Evolutionary conservation across 2,329 filamentous ascomycete genomes (phyloP).

Genomic region (Biscogniauxia sp.): DNA sequence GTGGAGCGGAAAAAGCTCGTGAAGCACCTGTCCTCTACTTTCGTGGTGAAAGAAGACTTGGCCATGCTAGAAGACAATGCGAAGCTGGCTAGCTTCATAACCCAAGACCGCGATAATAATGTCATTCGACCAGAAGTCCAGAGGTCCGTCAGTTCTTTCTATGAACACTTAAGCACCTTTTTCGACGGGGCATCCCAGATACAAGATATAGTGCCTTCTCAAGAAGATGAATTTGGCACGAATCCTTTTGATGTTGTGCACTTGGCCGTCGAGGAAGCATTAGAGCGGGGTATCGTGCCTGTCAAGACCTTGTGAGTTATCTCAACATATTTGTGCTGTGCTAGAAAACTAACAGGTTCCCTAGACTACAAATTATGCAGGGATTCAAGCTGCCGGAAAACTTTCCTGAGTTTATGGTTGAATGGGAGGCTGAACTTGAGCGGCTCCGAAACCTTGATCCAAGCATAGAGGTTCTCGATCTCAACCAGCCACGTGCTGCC

Average conservation of each 20-base stretch:
- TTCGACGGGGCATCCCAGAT: constrained; percentile 1
- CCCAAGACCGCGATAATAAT: neutral
- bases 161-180: constrained; percentile 17
- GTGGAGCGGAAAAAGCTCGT: constrained; percentile 14
- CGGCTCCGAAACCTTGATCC: constrained; percentile 21
- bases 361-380: constrained; percentile 24
- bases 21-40: constrained; percentile 17
- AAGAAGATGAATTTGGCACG: constrained; percentile 5
- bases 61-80: neutral
- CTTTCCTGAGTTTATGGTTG: constrained; percentile 11
- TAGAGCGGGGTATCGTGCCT: constrained; percentile 15
- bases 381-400: constrained; percentile 14
- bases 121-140: neutral
- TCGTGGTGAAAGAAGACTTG: constrained; percentile 25
- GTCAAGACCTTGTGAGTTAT: constrained; percentile 25
- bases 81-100: neutral
- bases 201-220: neutral
- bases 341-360: constrained; percentile 11
- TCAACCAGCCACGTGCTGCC: constrained; percentile 16
- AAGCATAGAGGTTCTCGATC: constrained; percentile 15
- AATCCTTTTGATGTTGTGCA: constrained; percentile 22
- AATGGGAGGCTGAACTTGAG: constrained; percentile 29
- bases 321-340: neutral
- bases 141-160: constrained; percentile 21
- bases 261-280: constrained; percentile 16